Evolutionary conservation across 164 flowering plant genomes (phyloP).

Genomic region (Euptelea pleiosperma): DNA sequence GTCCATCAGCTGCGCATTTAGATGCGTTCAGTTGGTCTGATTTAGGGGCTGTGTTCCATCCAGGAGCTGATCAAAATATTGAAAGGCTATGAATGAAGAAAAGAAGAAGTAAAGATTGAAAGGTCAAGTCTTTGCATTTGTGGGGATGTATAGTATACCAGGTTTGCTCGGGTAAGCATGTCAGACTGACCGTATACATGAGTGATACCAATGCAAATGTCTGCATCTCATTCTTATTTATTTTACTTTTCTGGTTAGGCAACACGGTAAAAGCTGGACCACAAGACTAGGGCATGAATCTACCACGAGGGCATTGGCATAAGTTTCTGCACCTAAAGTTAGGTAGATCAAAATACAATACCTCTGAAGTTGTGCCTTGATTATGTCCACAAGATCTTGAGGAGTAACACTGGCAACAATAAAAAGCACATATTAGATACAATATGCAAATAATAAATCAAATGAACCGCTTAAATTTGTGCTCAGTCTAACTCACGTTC

Average conservation of each 20-base stretch:
- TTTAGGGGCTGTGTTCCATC: no score
- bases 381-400: constrained; percentile 93
- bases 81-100: no score
- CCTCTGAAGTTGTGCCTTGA: constrained; percentile 94
- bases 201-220: no score
- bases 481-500: constrained; percentile 50
- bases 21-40: no score
- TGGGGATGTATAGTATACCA: no score
- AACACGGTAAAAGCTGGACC: neutral
- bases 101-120: no score
- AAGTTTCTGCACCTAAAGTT: neutral
- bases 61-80: no score
- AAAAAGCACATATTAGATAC: constrained; percentile 11
- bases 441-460: neutral
- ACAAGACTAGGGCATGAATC: constrained; percentile 1
- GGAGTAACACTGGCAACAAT: constrained; percentile 65
- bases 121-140: no score
- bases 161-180: no score
- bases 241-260: neutral
- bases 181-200: no score
- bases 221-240: neutral
- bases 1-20: no score
- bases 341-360: constrained; percentile 17
- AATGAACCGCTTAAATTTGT: neutral
- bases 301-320: no score